Evolutionary conservation across 495 filamentous ascomycete species (phyloP).

Genomic region (Neohortaea acidophila): DNA sequence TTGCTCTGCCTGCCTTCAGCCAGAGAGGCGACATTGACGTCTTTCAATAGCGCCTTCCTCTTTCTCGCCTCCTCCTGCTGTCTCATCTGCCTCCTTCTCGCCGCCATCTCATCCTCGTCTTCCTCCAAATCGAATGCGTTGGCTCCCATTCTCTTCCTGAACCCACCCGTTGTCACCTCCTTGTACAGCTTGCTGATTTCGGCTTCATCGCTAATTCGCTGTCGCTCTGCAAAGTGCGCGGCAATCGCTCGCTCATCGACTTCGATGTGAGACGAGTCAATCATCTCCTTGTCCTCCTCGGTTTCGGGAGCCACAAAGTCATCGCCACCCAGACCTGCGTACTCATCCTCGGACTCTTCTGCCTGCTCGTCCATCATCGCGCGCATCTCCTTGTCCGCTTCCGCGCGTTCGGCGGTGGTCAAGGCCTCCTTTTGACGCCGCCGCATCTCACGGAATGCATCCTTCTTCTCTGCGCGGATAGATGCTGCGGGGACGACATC

Average conservation of each 20-base stretch:
- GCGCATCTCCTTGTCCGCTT: conserved; percentile 70
- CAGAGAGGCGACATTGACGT: conserved; percentile 79
- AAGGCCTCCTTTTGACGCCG: conserved; percentile 9
- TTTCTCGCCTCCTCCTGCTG: conserved; percentile 80
- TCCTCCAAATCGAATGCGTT: conserved; percentile 70
- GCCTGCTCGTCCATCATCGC: conserved; percentile 85
- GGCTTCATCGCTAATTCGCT: conserved; percentile 56
- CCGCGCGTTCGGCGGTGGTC: conserved; percentile 9
- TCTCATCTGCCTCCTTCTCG: conserved; percentile 64
- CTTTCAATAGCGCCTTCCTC: conserved; percentile 75
- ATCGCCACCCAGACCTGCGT: conserved; percentile 85
- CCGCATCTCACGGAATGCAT: conserved; percentile 17
- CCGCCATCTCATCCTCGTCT: conserved; percentile 61
- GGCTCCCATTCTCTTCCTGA: conserved; percentile 61
- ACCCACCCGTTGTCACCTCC: conserved; percentile 73
- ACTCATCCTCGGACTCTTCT: conserved; percentile 96
- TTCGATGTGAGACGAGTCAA: conserved; percentile 61
- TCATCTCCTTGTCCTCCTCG: conserved; percentile 65
- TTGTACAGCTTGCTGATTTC: conserved; percentile 77
- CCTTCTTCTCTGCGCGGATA: not conserved
- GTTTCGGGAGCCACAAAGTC: conserved; percentile 67
- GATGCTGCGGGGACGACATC: conserved; percentile 6
- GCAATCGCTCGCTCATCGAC: conserved; percentile 68
- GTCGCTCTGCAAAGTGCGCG: conserved; percentile 60
- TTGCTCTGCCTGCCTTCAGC: conserved; percentile 83